Base-by-base conservation (phyloP, 2,329 filamentous ascomycete genomes). In the Aspergillus alliaceus region DNA sequence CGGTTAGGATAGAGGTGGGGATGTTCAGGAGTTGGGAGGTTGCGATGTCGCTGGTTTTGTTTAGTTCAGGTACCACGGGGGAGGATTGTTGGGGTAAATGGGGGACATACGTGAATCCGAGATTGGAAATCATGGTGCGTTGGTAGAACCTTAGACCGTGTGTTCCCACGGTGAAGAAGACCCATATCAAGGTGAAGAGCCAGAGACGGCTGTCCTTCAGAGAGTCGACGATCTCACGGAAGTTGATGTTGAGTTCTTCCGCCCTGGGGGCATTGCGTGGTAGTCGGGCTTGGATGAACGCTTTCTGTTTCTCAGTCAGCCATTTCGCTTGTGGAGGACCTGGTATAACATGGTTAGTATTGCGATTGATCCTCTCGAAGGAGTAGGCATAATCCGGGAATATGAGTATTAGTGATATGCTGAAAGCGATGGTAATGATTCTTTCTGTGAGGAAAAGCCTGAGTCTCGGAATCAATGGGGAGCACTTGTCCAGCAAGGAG, bases 11-110 rank as follows among this genome's bases (percentile, higher is more conserved):
- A 0, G 79, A 75, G 24, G 78, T 77, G 1, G 79, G 79, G 14
- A 82, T 72, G 58, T 82, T 82, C 46, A 82, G 76, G 0, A 83
- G 73, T 59, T 82, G 80, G 3, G 76, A 75, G 47, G 74, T 66
- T 1, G 78, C 79, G 47, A 82, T 80, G 9, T 71, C 75, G 18
- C 73, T 79, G 32, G 2, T 52, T 9, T 7, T 39, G 18, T 6
- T 46, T 4, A 27, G 42, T 12, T 27, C 4, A 22, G n/a, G 22
- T 15, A 11, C 12, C 59, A 46, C 9, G 7, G 24, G 11, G 18
- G 27, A 18, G 9, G 2, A 3, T 2, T 1, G n/a, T n/a, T n/a
- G n/a, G n/a, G n/a, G n/a, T n/a, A n/a, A n/a, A 7, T 1, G 15
- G 12, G 6, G 20, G 12, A 52, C 72, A 62, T 60, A 77, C 75